Evolutionary conservation across 2,329 filamentous ascomycete genomes (phyloP).

Genomic region (Fusarium fracticaudum): DNA sequence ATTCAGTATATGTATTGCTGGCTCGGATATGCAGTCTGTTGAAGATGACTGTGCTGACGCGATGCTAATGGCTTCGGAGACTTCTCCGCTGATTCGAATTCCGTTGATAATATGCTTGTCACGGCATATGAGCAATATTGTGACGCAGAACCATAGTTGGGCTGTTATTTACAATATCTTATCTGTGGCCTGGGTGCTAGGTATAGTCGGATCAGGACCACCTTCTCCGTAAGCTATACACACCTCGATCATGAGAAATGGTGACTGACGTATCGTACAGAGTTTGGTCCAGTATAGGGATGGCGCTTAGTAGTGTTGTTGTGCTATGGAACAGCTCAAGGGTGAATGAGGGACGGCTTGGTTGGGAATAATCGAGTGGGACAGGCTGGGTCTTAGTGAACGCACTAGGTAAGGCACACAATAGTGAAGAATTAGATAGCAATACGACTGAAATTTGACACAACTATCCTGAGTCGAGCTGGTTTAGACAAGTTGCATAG

Average conservation of each 20-base stretch:
- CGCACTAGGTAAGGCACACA: background rate
- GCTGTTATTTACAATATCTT: background rate
- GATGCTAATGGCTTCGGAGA: background rate
- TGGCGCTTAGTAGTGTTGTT: rapidly evolving
- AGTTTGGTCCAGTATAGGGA: background rate
- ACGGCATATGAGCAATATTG: background rate
- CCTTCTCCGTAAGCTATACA: background rate
- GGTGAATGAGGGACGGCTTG: too few relatives aligned
- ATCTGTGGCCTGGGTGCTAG: background rate
- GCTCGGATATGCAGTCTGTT: background rate
- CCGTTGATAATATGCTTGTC: background rate
- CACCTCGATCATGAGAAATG: rapidly evolving
- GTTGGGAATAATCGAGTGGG: rapidly evolving
- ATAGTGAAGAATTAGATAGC: background rate
- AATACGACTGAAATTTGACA: background rate
- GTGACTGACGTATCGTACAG: background rate
- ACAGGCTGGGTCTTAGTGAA: background rate
- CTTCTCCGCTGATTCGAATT: background rate
- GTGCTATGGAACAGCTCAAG: background rate
- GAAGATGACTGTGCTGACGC: background rate
- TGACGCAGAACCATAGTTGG: background rate
- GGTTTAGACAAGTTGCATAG: too few relatives aligned
- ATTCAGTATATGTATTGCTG: background rate
- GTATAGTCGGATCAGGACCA: background rate
- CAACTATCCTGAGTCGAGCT: too few relatives aligned